These are phyloP conservation scores for Yarrowia sp. DNA, from an alignment of 805 yeast genomes.

Conservation along the genomic window DNA sequence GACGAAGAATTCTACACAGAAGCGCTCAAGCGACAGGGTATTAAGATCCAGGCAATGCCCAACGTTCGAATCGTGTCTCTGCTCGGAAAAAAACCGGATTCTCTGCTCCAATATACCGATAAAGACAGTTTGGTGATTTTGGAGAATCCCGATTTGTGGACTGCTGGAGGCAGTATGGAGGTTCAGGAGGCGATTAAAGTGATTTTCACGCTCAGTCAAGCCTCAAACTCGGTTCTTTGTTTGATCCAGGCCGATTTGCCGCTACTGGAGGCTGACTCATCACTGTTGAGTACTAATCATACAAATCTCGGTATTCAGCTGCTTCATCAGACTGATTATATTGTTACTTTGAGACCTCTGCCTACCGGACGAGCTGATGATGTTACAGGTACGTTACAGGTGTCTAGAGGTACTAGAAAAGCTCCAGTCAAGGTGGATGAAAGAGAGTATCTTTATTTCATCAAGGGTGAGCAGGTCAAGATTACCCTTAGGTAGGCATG, in stretches of 20 bases:
- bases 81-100: background rate
- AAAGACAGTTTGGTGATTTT: background rate
- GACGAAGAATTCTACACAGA: conserved; percentile 3
- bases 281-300: background rate
- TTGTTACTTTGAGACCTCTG: background rate
- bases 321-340: background rate
- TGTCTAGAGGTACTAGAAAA: background rate
- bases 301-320: conserved; percentile 6
- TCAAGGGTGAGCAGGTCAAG: conserved; percentile 13
- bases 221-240: background rate
- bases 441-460: background rate
- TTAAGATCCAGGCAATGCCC: background rate
- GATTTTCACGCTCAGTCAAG: background rate
- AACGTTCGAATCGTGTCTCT: background rate
- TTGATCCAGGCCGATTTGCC: conserved; percentile 1
- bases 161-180: background rate
- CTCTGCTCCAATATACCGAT: background rate
- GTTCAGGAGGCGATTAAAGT: background rate
- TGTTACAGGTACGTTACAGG: background rate
- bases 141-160: conserved; percentile 14
- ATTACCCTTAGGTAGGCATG: background rate
- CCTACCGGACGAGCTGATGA: conserved; percentile 9
- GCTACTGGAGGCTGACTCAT: background rate
- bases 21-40: conserved; percentile 5
- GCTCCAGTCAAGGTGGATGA: background rate